Evolutionary conservation across 192 early-diverging fungal genomes (phyloP).

Genomic region (Coemansia sp.): DNA sequence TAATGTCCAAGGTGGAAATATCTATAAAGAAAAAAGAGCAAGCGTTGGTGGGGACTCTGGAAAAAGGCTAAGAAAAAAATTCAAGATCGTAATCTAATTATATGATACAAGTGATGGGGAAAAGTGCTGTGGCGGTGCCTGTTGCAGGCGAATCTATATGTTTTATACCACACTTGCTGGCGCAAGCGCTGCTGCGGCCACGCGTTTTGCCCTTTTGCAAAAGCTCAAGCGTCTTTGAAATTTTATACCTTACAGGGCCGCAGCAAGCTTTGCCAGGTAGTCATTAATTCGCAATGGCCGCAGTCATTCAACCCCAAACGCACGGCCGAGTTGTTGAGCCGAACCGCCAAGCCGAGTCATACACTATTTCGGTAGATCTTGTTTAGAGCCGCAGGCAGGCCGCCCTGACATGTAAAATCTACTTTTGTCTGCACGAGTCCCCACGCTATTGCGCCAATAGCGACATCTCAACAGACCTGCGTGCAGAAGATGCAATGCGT

Average conservation of each 20-base stretch:
- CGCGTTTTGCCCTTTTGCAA: not conserved
- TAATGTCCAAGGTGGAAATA: conserved; percentile 4
- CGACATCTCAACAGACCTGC: not conserved
- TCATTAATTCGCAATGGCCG: too few species aligned
- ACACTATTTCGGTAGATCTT: not conserved
- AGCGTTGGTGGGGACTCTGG: not conserved
- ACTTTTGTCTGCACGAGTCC: too few species aligned
- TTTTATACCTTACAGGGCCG: too few species aligned
- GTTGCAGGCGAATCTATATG: not conserved
- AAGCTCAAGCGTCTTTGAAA: not conserved
- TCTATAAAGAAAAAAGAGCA: conserved; percentile 3
- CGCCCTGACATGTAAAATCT: not conserved
- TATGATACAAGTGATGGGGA: not conserved
- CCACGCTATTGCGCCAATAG: not conserved
- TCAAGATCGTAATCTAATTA: conserved; percentile 4
- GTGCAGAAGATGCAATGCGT: not conserved
- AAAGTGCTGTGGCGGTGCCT: not conserved
- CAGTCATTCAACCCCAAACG: too few species aligned
- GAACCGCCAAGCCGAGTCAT: not conserved
- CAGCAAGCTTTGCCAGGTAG: too few species aligned
- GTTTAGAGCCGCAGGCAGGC: not conserved
- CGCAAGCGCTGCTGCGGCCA: not conserved
- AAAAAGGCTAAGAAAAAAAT: conserved; percentile 14
- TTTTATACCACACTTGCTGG: not conserved
- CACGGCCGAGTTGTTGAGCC: not conserved